Percentiles rank a stretch among this genome's conserved stretches.
phyloP scores from a whole-genome alignment of 2,329 filamentous ascomycete species.

The Ophiostoma quercus region DNA sequence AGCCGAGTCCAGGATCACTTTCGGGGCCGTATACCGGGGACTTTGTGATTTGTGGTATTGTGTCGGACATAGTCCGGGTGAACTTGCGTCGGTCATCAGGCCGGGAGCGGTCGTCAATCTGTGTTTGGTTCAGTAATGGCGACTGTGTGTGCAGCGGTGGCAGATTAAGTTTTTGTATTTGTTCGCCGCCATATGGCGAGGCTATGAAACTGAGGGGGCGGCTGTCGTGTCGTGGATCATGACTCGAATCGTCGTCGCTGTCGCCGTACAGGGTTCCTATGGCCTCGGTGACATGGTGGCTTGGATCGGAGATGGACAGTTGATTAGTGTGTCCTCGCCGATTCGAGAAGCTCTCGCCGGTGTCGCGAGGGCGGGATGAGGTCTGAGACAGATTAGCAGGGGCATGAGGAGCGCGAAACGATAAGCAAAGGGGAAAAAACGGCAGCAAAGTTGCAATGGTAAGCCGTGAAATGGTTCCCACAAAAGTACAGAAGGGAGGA shows the following conservation, averaged over 20 bases:
- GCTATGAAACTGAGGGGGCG: conserved; percentile 72
- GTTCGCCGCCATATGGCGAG: conserved; percentile 50
- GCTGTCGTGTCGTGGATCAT: conserved; percentile 45
- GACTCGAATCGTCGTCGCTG: conserved; percentile 56
- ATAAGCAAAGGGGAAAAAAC: not conserved
- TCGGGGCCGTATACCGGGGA: not conserved
- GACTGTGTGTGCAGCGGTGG: not conserved
- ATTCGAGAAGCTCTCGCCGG: conserved; percentile 52
- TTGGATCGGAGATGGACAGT: conserved; percentile 74
- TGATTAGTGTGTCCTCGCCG: conserved; percentile 55
- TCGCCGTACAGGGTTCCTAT: conserved; percentile 88
- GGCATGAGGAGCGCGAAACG: not conserved
- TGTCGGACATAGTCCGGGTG: conserved; percentile 43
- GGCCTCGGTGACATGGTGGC: conserved; percentile 89
- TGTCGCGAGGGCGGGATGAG: conserved; percentile 54
- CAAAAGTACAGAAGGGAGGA: not conserved
- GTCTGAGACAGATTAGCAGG: conserved; percentile 39
- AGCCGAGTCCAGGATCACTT: conserved; percentile 30
- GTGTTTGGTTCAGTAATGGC: conserved; percentile 26
- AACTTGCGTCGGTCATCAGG: conserved; percentile 10
- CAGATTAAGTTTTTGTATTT: conserved; percentile 37
- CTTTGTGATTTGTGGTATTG: conserved; percentile 29
- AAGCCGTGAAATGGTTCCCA: not conserved
- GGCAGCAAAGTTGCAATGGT: not conserved
- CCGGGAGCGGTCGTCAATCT: not conserved